Evolutionary conservation across 371 early-diverging fungal species (phyloP), one percentile per base, ranked within the genome.

Genomic region (Entomophthora muscae): DNA sequence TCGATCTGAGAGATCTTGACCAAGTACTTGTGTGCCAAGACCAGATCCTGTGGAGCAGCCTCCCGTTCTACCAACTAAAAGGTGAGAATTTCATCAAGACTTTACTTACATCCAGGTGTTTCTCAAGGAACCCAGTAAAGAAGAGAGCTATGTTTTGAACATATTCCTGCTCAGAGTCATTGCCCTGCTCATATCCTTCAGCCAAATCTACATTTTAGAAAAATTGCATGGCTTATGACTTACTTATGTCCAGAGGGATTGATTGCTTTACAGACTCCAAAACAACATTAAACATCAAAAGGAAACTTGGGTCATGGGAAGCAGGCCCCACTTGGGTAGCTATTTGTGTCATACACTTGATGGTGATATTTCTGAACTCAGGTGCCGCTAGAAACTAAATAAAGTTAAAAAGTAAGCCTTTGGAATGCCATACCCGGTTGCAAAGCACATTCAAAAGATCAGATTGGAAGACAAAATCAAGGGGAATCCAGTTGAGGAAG

Each of bases 401-500:
- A 53, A 63, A n/a, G n/a, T n/a, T n/a, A n/a, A n/a, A n/a, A n/a
- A n/a, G n/a, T n/a, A n/a, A n/a, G n/a, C n/a, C n/a, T n/a, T n/a
- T n/a, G n/a, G n/a, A n/a, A n/a, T n/a, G n/a, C n/a, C n/a, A 64
- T 81, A 90, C 90, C 69, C 94, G 83, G 24, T 75, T 79, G 60
- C 84, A 80, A 56, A 97, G 76, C 32, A 83, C 84, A 59, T 85
- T 88, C 31, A 98, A 91, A 53, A 99, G 73, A 68, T 88, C 83
- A 13, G 93, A 95, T 70, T 97, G 90, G 66, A 98, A 98, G 58
- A 98, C 89, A 72, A 89, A 99, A 23, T 93, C 95, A 32, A 91
- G 78, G 28, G 98, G 98, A 66, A 99, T 89, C 92, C 97, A 98
- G 76, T 88, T 91, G 64, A 98, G 78, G 76, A 98, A 98, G 60